Base-by-base conservation (phyloP, 192 early-diverging fungal species). In the Phlyctochytrium arcticum region DNA sequence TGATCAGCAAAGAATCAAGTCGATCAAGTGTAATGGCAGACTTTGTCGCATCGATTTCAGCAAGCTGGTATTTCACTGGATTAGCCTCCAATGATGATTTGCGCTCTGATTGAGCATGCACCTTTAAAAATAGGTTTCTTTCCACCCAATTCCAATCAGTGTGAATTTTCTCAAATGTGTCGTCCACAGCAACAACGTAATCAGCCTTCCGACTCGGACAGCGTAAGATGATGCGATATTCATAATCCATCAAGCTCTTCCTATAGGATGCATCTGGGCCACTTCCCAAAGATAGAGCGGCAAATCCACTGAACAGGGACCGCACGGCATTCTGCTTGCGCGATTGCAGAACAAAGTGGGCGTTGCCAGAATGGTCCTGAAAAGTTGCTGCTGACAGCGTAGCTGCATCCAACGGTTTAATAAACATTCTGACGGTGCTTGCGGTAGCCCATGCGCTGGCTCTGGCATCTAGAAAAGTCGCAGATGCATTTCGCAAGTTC, bases 61-160 rank as follows among this genome's bases (percentile, higher is more conserved):
- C 47, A 6, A 78, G 62, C 76, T 78, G n/a, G 26, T 51, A 26
- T 53, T 21, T 19, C 8, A 37, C 36, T 17, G 29, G 56, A 2
- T 17, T 12, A 24, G 35, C 26, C 15, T 24, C 50, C 50, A 26
- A 15, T 21, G 27, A 31, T 31, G n/a, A 9, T 30, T 9, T 19
- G 27, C 31, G 9, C 19, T n/a, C 24, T 23, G 17, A 39, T 24
- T 39, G 9, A 17, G 7, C 36, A 34, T 51, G 6, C 33, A 79
- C 74, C 68, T 84, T 81, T 27, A 68, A 27, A 33, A 77, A 72
- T 29, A 76, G 65, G 48, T 84, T 81, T 32, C 62, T 37, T 60
- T 84, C 81, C 21, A 84, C 74, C 78, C 79, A 84, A 48, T 84
- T 84, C 81, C 81, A 81, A 63, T 81, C 76, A 7, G 65, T 49